These are phyloP conservation scores for Hypericum androsaemum DNA, from an alignment of 345 rosid genomes.

Conservation along the genomic window DNA sequence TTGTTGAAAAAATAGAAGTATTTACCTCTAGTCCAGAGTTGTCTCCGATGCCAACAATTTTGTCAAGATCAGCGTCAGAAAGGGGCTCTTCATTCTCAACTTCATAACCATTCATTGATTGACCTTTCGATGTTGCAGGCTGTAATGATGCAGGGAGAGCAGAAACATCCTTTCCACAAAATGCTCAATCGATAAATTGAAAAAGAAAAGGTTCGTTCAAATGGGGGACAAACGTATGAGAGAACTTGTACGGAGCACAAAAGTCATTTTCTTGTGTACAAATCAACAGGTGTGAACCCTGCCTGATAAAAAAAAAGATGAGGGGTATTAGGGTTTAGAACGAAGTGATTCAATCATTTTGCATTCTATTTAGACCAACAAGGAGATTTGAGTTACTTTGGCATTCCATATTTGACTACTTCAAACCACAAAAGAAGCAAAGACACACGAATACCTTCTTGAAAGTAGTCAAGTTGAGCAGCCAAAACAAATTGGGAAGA, in stretches of 20 bases:
- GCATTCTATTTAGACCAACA: too few relatives aligned
- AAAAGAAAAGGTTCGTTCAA: background rate
- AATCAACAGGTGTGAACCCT: conserved; percentile 69
- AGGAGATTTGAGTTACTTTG: too few relatives aligned
- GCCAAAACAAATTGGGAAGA: conserved; percentile 75
- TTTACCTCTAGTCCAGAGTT: conserved; percentile 66
- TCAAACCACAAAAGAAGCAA: conserved; percentile 4
- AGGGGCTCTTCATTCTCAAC: conserved; percentile 58
- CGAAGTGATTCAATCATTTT: too few relatives aligned
- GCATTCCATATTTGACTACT: conserved; percentile 1
- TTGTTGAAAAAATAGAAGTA: conserved; percentile 8
- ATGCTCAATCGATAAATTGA: conserved; percentile 1
- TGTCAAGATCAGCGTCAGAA: conserved; percentile 80
- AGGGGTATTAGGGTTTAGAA: too few relatives aligned
- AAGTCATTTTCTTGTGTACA: conserved; percentile 71
- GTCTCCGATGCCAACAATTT: conserved; percentile 74
- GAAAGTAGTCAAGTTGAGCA: conserved; percentile 69
- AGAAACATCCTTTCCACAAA: conserved; percentile 42
- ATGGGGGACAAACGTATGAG: too few relatives aligned
- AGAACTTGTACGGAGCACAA: conserved; percentile 34
- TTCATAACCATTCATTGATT: conserved; percentile 36
- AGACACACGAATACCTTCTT: conserved; percentile 48
- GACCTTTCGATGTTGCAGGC: conserved; percentile 29
- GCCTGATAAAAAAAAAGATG: conserved; percentile 40
- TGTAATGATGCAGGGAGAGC: conserved; percentile 37